Evolutionary conservation across 2,329 filamentous ascomycete species (phyloP).

Genomic region (Neoascochyta sp.): DNA sequence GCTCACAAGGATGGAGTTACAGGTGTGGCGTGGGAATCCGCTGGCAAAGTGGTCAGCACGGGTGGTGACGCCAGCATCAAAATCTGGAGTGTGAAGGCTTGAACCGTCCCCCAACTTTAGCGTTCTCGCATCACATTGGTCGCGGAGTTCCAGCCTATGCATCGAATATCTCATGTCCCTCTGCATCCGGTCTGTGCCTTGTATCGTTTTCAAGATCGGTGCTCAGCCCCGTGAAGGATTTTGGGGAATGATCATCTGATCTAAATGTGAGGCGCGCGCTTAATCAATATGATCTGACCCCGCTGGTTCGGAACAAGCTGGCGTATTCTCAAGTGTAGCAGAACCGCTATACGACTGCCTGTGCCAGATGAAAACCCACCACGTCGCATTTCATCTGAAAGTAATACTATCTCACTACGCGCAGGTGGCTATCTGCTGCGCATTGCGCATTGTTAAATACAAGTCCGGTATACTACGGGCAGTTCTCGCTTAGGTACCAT

Average conservation of each 20-base stretch:
- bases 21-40: conserved; percentile 73
- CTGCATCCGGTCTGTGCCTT: not conserved
- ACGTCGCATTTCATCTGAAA: too few relatives aligned
- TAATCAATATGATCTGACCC: too few relatives aligned
- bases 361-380: too few relatives aligned
- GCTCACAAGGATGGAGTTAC: conserved; percentile 96
- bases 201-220: not conserved
- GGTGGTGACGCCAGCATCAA: conserved; percentile 90
- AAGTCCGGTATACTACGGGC: too few relatives aligned
- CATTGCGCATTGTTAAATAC: too few relatives aligned
- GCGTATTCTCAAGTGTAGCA: too few relatives aligned
- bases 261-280: not conserved
- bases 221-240: not conserved
- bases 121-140: too few relatives aligned
- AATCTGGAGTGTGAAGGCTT: conserved; percentile 60
- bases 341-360: too few relatives aligned
- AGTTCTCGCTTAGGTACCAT: too few relatives aligned
- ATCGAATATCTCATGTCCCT: not conserved
- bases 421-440: too few relatives aligned
- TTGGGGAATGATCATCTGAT: not conserved
- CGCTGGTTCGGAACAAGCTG: too few relatives aligned
- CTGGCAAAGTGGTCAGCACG: conserved; percentile 65
- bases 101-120: conserved; percentile 2
- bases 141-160: not conserved
- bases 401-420: too few relatives aligned